Conservation (phyloP, 257 asterid species). For the Gardenia jasminoides region DNA sequence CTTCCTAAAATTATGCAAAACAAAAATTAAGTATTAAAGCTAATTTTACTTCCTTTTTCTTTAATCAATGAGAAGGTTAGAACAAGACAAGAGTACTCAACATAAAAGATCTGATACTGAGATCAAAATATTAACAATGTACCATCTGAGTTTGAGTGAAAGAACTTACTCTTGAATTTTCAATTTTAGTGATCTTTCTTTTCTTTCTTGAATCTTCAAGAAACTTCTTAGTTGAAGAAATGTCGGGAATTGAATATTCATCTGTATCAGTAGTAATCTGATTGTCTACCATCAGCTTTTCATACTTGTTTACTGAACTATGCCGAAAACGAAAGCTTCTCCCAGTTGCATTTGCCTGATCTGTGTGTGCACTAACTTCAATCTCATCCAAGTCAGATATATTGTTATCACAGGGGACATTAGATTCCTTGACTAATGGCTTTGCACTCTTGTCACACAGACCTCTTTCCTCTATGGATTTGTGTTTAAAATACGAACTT, state of each 20-base stretch:
- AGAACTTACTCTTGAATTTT: conserved; percentile 44
- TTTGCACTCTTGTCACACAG: conserved; percentile 27
- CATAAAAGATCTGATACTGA: not conserved
- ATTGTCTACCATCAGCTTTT: conserved; percentile 20
- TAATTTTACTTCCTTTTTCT: not conserved
- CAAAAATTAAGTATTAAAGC: conserved; percentile 4
- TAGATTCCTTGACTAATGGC: conserved; percentile 21
- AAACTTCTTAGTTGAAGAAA: conserved; percentile 25
- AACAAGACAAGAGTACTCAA: not conserved
- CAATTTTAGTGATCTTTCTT: conserved; percentile 48
- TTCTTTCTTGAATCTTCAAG: conserved; percentile 37
- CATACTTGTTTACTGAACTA: conserved; percentile 32
- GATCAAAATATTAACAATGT: conserved; percentile 2
- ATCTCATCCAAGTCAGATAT: conserved; percentile 25
- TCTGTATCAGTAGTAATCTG: conserved; percentile 23
- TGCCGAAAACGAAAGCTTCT: conserved; percentile 40
- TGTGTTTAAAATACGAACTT: conserved; percentile 60
- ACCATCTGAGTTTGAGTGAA: conserved; percentile 4
- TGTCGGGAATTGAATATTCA: conserved; percentile 24
- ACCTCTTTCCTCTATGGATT: conserved; percentile 26
- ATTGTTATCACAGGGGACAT: conserved; percentile 4
- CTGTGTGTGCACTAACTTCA: conserved; percentile 26
- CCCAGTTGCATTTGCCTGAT: conserved; percentile 27
- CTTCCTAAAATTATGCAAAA: conserved; percentile 39
- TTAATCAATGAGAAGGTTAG: not conserved